These are phyloP conservation scores for Trichosporon asahii DNA, from an alignment of 1,284 basidiomycete genomes.

Conservation along the genomic window DNA sequence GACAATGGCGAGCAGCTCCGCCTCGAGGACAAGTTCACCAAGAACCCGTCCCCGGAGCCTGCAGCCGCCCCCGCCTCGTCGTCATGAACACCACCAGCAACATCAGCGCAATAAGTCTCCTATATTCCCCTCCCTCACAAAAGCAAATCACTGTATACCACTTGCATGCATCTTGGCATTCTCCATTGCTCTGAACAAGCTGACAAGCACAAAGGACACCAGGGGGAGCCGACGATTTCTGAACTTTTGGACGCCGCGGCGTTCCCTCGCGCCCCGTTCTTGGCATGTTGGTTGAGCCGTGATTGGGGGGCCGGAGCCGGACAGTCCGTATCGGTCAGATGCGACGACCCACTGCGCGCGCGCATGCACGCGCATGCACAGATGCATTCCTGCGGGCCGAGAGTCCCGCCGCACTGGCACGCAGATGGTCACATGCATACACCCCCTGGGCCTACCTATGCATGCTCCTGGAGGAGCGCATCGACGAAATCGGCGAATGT, in stretches of 20 bases:
- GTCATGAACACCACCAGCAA: not conserved
- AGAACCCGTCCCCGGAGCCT: slow-evolving; percentile 7
- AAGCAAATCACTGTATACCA: slow-evolving; percentile 7
- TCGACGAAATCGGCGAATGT: slow-evolving; percentile 61
- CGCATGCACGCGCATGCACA: not conserved
- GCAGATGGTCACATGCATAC: not conserved
- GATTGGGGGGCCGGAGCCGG: not conserved
- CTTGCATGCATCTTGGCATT: slow-evolving; percentile 6
- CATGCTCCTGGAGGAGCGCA: slow-evolving; percentile 39
- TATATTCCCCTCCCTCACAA: not conserved
- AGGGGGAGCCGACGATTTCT: not conserved
- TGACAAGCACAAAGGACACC: not conserved
- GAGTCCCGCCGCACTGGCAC: not conserved
- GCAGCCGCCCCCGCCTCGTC: not conserved
- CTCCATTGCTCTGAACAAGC: not conserved
- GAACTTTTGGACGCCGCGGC: not conserved
- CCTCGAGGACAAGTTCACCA: slow-evolving; percentile 35
- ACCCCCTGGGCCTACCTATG: too few relatives aligned
- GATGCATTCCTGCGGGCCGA: not conserved
- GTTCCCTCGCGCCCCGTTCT: not conserved
- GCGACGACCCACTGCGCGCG: not conserved
- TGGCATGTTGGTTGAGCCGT: slow-evolving; percentile 9
- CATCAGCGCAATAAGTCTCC: not conserved
- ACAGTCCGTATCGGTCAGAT: not conserved
- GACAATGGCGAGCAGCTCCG: slow-evolving; percentile 45